Evolutionary conservation across 176 grass and related monocot genomes (phyloP), one percentile per base, ranked within the genome.

Genomic region (Carex kokanica): DNA sequence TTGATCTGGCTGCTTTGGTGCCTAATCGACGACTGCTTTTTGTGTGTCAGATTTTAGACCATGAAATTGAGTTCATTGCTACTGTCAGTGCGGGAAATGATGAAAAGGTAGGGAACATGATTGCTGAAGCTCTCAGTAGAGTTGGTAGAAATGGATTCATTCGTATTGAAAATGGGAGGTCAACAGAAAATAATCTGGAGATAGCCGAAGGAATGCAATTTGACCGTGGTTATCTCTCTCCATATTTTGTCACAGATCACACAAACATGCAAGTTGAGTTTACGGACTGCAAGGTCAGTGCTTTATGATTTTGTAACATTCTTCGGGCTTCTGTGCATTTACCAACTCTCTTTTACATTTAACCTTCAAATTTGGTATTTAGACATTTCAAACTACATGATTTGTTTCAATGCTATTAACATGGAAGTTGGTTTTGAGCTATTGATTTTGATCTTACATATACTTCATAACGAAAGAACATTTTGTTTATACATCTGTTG

Each of bases 171-270:
- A 89, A 98, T 54, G 95, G 92, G 80, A 91, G 68, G 83, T 63
- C 87, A 60, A 93, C 86, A 11, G 95, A 91, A 74, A 98, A 88
- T 18, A 32, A 59, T 88, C 64, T 98, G 23, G 88, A 93, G 84
- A 85, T 94, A 32, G 84, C 91, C 3, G 82, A 98, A 93, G 92
- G 92, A 74, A 98, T 98, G 95, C 95, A 94, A 83, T 94, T 94
- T 58, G 95, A 93, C 78, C 87, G 95, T 79, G 92, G 95, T 68
- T 98, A 89, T 79, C 74, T 94, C 63, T 98, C 95, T 14, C 89
- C 90, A 41, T 91, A 94, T 66, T 98, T 98, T 75, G 82, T 94
- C 52, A 98, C 90, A 18, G 88, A 94, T 90, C 87, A n/a, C 83
- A 65, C 84, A 54, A 91, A 84, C 84, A 98, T 91, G 95, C 89